Evolutionary conservation across 169 alveolate genomes (phyloP), one percentile per base, ranked within the genome.

Genomic region (Eimeria falciformis): DNA sequence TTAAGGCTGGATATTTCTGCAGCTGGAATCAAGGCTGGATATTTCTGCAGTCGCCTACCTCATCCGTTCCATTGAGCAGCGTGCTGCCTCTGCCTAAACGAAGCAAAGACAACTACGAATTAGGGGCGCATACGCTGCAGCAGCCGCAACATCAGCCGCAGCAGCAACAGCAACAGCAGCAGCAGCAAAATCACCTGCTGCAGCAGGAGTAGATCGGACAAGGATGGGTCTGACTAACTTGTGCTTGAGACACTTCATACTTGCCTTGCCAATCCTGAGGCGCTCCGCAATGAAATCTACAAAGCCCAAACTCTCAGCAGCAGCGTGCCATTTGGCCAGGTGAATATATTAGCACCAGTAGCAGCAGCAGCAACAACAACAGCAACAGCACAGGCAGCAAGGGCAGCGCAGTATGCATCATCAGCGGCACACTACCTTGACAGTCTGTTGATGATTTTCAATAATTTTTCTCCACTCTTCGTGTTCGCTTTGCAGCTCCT

Each of bases 41-140:
- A n/a, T n/a, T n/a, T n/a, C n/a, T n/a, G n/a, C n/a, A n/a, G 71
- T 7, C 21, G 25, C 71, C 71, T 58, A 58, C 71, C 71, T 58
- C 33, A 58, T 14, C 27, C 71, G 11, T 5, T 58, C 71, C 71
- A 58, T n/a, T 5, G 27, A 14, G 5, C 33, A 14, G 9, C 25
- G 11, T 27, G 9, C 71, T 7, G 18, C 71, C 71, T 58, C 71
- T 7, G 21, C 27, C 71, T 58, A 27, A 7, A n/a, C n/a, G n/a
- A n/a, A n/a, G n/a, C n/a, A n/a, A n/a, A n/a, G n/a, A n/a, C n/a
- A n/a, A n/a, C n/a, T n/a, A n/a, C n/a, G n/a, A n/a, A n/a, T n/a
- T n/a, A n/a, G n/a, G n/a, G n/a, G n/a, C n/a, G n/a, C n/a, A n/a
- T n/a, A n/a, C 7, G 33, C 33, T 14, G 21, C 71, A 58, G 33